A percentile compares a stretch with the other conserved stretches of the same genome.
Evolutionary conservation across 352 stramenopile species (phyloP).

Genomic region (Globisporangium nagaii): DNA sequence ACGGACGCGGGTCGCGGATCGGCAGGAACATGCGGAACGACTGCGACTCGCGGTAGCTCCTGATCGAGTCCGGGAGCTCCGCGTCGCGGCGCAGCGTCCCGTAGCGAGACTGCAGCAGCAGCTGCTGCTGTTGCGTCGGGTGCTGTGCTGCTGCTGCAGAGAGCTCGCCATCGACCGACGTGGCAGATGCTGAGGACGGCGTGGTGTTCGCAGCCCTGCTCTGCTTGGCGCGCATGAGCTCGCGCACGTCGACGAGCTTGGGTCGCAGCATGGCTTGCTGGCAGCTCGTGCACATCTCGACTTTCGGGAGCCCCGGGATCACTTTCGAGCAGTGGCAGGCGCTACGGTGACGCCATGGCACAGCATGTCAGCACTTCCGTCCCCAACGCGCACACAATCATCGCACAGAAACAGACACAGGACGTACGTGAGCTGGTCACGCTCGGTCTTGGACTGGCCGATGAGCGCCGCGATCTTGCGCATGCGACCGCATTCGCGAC

Average conservation of each 20-base stretch:
- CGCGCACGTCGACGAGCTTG: slow-evolving; percentile 37
- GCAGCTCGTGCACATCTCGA: slow-evolving; percentile 58
- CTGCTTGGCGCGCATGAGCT: slow-evolving; percentile 8
- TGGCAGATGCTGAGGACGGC: no score
- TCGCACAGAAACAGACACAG: no score
- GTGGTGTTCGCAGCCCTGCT: background rate
- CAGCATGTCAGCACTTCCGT: no score
- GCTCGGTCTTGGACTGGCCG: slow-evolving; percentile 47
- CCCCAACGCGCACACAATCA: no score
- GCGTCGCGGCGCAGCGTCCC: slow-evolving; percentile 29
- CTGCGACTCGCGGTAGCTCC: slow-evolving; percentile 36
- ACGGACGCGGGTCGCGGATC: slow-evolving; percentile 37
- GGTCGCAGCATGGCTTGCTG: slow-evolving; percentile 38
- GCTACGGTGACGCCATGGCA: no score
- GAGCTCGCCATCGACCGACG: no score
- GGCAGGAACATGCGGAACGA: slow-evolving; percentile 59
- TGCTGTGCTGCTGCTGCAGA: slow-evolving; percentile 11
- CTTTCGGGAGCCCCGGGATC: slow-evolving; percentile 36
- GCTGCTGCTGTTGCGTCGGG: slow-evolving; percentile 9
- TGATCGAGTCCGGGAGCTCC: slow-evolving; percentile 19
- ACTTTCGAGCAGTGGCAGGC: slow-evolving; percentile 53
- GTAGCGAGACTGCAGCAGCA: slow-evolving; percentile 27
- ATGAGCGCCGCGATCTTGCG: slow-evolving; percentile 47
- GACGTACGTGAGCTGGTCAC: slow-evolving; percentile 40
- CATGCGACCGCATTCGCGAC: slow-evolving; percentile 43